Evolutionary conservation across 495 filamentous ascomycete species (phyloP), one percentile per base, ranked within the genome.

Genomic region (Clavariopsis aquatica): DNA sequence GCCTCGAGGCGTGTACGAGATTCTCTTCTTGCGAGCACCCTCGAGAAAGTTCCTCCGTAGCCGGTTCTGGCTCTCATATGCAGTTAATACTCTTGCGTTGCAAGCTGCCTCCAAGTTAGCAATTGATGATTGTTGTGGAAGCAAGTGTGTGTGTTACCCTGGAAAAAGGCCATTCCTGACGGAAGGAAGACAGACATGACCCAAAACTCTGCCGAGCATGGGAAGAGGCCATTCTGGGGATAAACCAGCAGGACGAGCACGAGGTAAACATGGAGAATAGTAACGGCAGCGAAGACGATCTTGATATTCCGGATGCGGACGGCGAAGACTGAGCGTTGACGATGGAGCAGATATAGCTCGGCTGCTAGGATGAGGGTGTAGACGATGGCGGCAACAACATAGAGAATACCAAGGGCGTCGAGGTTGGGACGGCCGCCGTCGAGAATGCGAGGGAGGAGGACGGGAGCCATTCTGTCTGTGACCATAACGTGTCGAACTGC

Each of bases 171-270:
- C 64, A 91, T 82, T 27, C 89, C 88, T 26, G 85, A 80, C 2
- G 89, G 89, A 29, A 91, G 78, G 72, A 83, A 87, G 45, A 85
- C 80, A 53, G 85, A 82, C 89, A 92, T 92, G 71, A 90, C 79
- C 87, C 88, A 92, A 74, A 81, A 92, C 70, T 89, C 81, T 19
- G 75, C 70, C 28, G 76, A 76, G 49, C 84, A 86, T 0, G 85
- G 83, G 57, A 86, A 81, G 7, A 81, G 66, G 1, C 84, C 75
- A 13, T 89, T 89, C 23, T 84, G 64, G 27, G 84, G 80, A 66
- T 84, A 85, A 12, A 81, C 84, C 29, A 87, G 77, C 65, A 90
- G 80, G 46, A 84, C 80, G 13, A 82, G 73, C 43, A 81, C 66
- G 69, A 82, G 80, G 77, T 90, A 92, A 26, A 88, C 65, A 68